Conservation (phyloP, 345 rosid genomes). For the Populus pruinosa region DNA sequence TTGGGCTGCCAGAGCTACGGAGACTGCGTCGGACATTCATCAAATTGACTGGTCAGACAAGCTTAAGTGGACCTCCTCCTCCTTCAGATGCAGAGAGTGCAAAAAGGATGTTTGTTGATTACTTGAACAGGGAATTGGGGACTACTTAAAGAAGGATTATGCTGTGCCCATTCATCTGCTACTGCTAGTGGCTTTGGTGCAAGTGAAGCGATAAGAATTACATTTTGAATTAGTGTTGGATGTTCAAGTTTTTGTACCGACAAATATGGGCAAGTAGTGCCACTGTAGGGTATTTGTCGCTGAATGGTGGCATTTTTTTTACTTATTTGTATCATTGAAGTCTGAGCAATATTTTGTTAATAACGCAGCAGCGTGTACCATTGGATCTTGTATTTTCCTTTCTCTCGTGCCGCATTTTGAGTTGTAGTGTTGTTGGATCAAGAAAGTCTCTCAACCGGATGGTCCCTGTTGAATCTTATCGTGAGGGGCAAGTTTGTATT, state of each 20-base stretch:
- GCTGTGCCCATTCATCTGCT: neutral
- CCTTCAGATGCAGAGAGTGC: constrained; percentile 84
- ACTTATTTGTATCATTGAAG: neutral
- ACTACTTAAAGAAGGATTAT: constrained; percentile 16
- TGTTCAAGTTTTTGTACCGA: neutral
- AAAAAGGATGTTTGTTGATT: constrained; percentile 89
- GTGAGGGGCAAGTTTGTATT: neutral
- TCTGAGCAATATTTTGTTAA: neutral
- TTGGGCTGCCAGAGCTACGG: constrained; percentile 83
- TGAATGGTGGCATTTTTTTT: neutral
- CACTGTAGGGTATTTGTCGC: neutral
- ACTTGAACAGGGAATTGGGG: constrained; percentile 85
- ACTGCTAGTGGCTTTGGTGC: neutral
- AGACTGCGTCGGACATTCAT: constrained; percentile 80
- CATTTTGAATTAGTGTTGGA: neutral
- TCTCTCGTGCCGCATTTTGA: neutral
- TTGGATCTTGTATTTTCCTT: neutral
- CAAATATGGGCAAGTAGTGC: no score
- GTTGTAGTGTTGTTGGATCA: neutral
- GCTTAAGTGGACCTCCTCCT: constrained; percentile 80
- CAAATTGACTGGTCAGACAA: constrained; percentile 81
- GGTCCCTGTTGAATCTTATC: neutral
- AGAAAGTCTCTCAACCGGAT: neutral
- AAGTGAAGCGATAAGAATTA: neutral
- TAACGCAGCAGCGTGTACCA: neutral